phyloP scores from a whole-genome alignment of 345 rosid genomes.

The Pseudoturritis turrita region DNA sequence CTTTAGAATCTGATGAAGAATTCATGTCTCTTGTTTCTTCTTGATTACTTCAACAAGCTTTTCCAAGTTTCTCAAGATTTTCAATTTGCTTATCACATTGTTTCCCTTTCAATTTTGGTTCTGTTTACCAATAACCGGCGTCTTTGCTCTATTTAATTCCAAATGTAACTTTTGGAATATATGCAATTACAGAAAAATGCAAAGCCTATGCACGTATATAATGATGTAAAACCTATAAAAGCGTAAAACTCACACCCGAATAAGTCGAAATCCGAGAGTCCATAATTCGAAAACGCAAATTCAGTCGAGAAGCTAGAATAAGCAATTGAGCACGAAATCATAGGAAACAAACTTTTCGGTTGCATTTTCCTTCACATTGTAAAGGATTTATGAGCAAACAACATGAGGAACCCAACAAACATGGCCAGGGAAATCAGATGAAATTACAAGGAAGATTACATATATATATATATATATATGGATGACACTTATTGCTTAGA shows the following conservation, averaged over 20 bases:
- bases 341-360: neutral
- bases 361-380: neutral
- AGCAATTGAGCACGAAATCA: neutral
- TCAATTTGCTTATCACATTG: neutral
- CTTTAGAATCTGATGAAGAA: constrained; percentile 53
- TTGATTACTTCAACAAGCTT: neutral
- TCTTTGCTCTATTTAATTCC: too few species aligned
- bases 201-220: too few species aligned
- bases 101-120: too few species aligned
- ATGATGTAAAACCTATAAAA: neutral
- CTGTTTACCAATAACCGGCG: too few species aligned
- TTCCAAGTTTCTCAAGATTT: neutral
- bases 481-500: too few species aligned
- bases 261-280: neutral
- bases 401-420: too few species aligned
- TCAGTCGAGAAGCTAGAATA: neutral
- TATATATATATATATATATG: too few species aligned
- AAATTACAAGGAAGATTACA: too few species aligned
- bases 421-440: too few species aligned
- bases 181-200: too few species aligned
- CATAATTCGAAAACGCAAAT: neutral
- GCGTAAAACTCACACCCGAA: neutral
- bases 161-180: too few species aligned
- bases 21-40: constrained; percentile 39
- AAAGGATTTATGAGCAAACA: constrained; percentile 1